Base-by-base conservation (phyloP, 345 rosid species). In the Aquilaria malaccensis region DNA sequence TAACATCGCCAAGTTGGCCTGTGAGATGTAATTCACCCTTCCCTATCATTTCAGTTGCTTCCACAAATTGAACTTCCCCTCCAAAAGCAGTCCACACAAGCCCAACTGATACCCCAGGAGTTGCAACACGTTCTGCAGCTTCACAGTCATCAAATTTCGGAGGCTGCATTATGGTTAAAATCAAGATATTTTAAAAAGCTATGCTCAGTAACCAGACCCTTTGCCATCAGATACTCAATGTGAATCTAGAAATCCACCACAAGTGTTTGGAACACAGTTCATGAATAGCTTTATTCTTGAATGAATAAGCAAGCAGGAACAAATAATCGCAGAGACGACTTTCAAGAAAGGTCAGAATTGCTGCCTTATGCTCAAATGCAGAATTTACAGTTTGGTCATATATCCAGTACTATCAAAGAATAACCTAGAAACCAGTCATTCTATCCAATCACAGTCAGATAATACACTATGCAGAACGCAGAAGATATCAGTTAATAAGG, bases 61-160 rank as follows among this genome's bases (percentile, higher is more conserved):
- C 99, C 64, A 94, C 92, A 70, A 86, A 94, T 74, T 94, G 99
- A 49, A 90, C 99, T 80, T 94, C 99, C 61, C 99, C 99, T 59
- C 99, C 99, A 76, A 94, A 83, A 67, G 83, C 68, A 71, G 99
- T 94, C 99, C 99, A 94, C 41, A 94, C 99, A 59, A 94, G 96
- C 65, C 99, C 99, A 59, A 94, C 96, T 2, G 96, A 87, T 63
- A 83, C 82, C 45, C 99, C 99, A 32, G 99, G 97, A 73, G 80
- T 67, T 33, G 92, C 92, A 69, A 94, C 96, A n/a, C 99, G 85
- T 50, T 94, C 96, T 62, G 92, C 96, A 59, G 96, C 90, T 85
- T 94, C 97, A 62, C 56, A 82, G 65, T 94, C 97, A 80, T 90
- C 96, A 74, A 76, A 94, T 67, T 77, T 79, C 57, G 99, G 99